Evolutionary conservation across 2,329 filamentous ascomycete genomes (phyloP).

Genomic region (Pestalotiopsis sp.): DNA sequence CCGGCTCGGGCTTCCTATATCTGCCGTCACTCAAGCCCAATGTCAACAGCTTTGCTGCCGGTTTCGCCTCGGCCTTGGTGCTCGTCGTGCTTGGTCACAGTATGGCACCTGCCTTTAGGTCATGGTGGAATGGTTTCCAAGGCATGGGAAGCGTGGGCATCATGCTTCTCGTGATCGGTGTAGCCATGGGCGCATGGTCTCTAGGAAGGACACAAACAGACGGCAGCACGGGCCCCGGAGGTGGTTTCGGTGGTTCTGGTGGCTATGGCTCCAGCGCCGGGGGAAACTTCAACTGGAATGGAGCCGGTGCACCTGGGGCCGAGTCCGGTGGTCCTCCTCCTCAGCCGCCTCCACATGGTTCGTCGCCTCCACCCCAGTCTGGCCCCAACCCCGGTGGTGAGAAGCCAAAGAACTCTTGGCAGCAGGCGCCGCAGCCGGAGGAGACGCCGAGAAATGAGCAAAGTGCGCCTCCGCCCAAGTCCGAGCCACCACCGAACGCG

Average conservation of each 20-base stretch:
- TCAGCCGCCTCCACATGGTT: constrained; percentile 39
- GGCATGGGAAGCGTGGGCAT: constrained; percentile 75
- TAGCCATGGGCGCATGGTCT: constrained; percentile 80
- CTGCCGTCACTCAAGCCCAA: constrained; percentile 87
- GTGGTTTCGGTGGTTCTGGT: constrained; percentile 20
- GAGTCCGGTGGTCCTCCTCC: constrained; percentile 33
- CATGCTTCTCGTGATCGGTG: constrained; percentile 69
- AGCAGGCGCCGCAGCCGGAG: constrained; percentile 23
- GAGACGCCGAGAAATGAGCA: constrained; percentile 15
- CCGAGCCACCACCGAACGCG: constrained; percentile 22
- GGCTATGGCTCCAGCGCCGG: constrained; percentile 26
- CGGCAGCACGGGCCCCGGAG: constrained; percentile 30
- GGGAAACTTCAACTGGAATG: constrained; percentile 20
- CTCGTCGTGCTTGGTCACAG: constrained; percentile 73
- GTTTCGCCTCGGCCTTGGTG: constrained; percentile 76
- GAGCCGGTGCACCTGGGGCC: constrained; percentile 22
- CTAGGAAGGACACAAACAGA: constrained; percentile 67
- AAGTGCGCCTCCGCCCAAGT: constrained; percentile 20
- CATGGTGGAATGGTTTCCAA: constrained; percentile 73
- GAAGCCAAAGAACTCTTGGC: constrained; percentile 41
- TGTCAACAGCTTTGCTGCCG: constrained; percentile 88
- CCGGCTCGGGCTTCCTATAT: constrained; percentile 89
- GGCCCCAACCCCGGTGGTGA: constrained; percentile 30
- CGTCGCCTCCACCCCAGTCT: constrained; percentile 30
- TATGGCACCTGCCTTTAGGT: constrained; percentile 72